Evolutionary conservation across 2,329 filamentous ascomycete species (phyloP), one percentile per base, ranked within the genome.

Genomic region (Colletotrichum navitas): DNA sequence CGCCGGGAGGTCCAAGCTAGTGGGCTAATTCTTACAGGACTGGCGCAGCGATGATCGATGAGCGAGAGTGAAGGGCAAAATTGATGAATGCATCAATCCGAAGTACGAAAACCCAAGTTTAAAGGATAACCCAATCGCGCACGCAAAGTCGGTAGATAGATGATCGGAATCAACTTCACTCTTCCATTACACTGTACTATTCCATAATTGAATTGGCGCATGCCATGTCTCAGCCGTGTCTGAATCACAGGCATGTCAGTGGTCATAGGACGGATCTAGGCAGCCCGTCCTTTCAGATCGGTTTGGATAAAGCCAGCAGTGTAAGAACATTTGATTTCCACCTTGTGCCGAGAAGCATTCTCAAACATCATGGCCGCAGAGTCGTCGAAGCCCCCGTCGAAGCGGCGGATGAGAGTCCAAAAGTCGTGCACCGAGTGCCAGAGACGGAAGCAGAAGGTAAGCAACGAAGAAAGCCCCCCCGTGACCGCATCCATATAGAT

Each of bases 401-500:
- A 74, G 39, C 51, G 66, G 36, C 71, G 73, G 43, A 41, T 58
- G 43, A 67, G 73, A 26, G 55, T 66, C 12, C 74, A 74, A n/a
- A 74, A 74, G 56, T 74, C 74, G 39, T 74, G 74, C 58, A 73
- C 70, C 32, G 72, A 74, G 32, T 74, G 69, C 29, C 72, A 74
- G 54, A 63, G 70, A 41, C 63, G 72, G 21, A 74, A 74, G 63
- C 72, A 74, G 45, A 74, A 73, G 72, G 74, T 74, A 26, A 61
- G 73, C 62, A 47, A 29, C 36, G 39, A 21, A 24, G 43, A 16
- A 10, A 29, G 29, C 16, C 34, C 36, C n/a, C 26, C 5, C 5
- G 45, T 24, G 4, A 7, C 21, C 41, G 18, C n/a, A 29, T 39
- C 49, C 32, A 39, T 47, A 8, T 34, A 18, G 26, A 39, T 43